A percentile compares a stretch with the other conserved stretches of the same genome.
Evolutionary conservation across 2,329 filamentous ascomycete species (phyloP).

Genomic region (Microsporum ferrugineum): DNA sequence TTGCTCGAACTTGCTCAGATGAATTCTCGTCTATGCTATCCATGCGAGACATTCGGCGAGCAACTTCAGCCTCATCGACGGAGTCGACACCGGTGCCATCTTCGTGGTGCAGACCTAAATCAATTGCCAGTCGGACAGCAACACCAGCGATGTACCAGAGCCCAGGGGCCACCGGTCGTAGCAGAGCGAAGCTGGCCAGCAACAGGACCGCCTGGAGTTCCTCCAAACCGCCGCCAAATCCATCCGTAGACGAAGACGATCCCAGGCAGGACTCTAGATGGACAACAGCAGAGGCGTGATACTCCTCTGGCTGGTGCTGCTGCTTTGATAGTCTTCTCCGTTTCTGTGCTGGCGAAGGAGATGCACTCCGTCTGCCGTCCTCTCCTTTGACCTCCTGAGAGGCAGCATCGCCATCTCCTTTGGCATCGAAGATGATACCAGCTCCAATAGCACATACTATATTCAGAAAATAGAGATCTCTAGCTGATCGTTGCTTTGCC

Average conservation of each 20-base stretch:
- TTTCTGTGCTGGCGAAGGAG: constrained; percentile 26
- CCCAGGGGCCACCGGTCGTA: constrained; percentile 83
- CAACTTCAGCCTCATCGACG: constrained; percentile 26
- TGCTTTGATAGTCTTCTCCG: constrained; percentile 45
- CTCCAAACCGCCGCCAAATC: constrained; percentile 78
- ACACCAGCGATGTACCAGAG: constrained; percentile 97
- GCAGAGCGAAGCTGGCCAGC: constrained; percentile 78
- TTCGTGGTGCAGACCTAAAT: constrained; percentile 85
- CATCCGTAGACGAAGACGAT: constrained; percentile 50
- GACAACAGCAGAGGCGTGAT: constrained; percentile 87
- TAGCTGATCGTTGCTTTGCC: constrained; percentile 54
- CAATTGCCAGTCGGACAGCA: constrained; percentile 77
- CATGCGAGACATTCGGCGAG: constrained; percentile 7
- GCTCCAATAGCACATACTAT: constrained; percentile 95
- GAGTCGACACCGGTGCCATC: constrained; percentile 60
- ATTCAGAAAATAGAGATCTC: constrained; percentile 87
- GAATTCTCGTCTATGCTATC: constrained; percentile 9
- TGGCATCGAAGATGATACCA: constrained; percentile 67
- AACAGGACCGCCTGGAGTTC: constrained; percentile 88
- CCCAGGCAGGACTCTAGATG: constrained; percentile 76
- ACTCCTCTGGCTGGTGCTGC: constrained; percentile 78
- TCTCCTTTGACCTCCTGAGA: constrained; percentile 9
- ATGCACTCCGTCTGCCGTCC: constrained; percentile 6
- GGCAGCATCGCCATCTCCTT: constrained; percentile 14
- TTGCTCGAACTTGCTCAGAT: constrained; percentile 11